phyloP scores from a whole-genome alignment of 495 filamentous ascomycete species.

The Hypoxylon subgilvum region DNA sequence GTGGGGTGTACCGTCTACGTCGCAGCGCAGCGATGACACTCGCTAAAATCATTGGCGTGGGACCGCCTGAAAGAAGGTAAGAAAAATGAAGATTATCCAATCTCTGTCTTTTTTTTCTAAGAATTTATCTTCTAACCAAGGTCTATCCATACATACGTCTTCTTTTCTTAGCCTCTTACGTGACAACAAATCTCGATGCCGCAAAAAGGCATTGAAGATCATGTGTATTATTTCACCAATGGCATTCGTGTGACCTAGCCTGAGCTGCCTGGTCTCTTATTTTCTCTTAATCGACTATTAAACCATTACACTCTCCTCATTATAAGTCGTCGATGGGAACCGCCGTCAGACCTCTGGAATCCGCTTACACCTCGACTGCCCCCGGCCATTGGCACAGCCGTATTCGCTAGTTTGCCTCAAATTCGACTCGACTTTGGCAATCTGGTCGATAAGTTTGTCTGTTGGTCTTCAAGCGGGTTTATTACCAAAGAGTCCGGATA shows the following conservation, averaged over 20 bases:
- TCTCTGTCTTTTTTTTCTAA: conserved; percentile 25
- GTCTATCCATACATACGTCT: background rate
- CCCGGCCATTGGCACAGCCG: conserved; percentile 17
- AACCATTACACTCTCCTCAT: background rate
- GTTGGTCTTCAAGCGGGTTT: background rate
- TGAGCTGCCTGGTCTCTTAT: background rate
- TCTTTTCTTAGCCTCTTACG: conserved; percentile 3
- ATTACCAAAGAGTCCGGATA: conserved; percentile 1
- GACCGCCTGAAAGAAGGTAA: conserved; percentile 10
- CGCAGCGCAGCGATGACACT: conserved; percentile 29
- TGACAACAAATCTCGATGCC: conserved; percentile 32
- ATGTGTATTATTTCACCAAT: conserved; percentile 39
- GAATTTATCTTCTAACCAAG: background rate
- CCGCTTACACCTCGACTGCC: conserved; percentile 28
- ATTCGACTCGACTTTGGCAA: conserved; percentile 5
- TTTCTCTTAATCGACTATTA: background rate
- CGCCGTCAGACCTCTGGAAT: conserved; percentile 21
- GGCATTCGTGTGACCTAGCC: conserved; percentile 30
- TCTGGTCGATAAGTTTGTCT: background rate
- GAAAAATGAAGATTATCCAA: conserved; percentile 30
- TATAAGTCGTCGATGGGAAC: conserved; percentile 21
- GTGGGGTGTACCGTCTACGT: conserved; percentile 12
- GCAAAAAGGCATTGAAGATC: conserved; percentile 32
- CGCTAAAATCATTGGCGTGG: conserved; percentile 33
- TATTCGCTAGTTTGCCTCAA: conserved; percentile 2